Evolutionary conservation across 768 basidiomycete genomes (phyloP).

Genomic region (Botryobasidium botryosum): DNA sequence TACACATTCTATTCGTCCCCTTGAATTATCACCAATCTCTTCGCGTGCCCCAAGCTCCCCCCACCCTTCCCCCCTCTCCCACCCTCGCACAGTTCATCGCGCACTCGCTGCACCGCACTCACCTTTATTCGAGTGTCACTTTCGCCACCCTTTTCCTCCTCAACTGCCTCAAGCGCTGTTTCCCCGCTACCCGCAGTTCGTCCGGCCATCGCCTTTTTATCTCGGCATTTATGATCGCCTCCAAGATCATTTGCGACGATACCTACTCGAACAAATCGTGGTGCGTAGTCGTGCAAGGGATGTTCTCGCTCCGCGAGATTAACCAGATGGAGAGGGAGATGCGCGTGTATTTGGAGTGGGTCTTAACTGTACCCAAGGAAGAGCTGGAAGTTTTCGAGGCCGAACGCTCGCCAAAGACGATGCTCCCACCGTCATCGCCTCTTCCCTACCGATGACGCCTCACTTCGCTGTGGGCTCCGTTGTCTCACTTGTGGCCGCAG

Average conservation of each 20-base stretch:
- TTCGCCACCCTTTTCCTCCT: conserved; percentile 57
- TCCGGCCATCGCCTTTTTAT: conserved; percentile 83
- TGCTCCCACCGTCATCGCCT: too few species aligned
- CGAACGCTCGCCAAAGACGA: too few species aligned
- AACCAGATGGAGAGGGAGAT: conserved; percentile 97
- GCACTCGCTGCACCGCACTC: conserved; percentile 72
- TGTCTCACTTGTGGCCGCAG: too few species aligned
- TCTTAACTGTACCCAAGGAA: conserved; percentile 22
- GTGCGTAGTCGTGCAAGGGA: conserved; percentile 76
- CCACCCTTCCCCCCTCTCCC: too few species aligned
- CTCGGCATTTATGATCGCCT: conserved; percentile 84
- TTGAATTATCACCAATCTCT: too few species aligned
- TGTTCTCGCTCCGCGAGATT: conserved; percentile 74
- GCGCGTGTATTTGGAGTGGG: conserved; percentile 85
- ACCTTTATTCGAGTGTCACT: conserved; percentile 49
- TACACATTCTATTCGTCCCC: too few species aligned
- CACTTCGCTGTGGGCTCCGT: too few species aligned
- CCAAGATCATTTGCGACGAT: conserved; percentile 86
- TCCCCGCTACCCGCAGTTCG: conserved; percentile 77
- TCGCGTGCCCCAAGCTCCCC: too few species aligned
- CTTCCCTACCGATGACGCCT: too few species aligned
- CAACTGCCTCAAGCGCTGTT: conserved; percentile 75
- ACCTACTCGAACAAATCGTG: conserved; percentile 89
- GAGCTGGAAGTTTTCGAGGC: conserved; percentile 23
- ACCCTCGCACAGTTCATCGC: conserved; percentile 66